Evolutionary conservation across 345 rosid genomes (phyloP).

Genomic region (Citrus mangshanensis): DNA sequence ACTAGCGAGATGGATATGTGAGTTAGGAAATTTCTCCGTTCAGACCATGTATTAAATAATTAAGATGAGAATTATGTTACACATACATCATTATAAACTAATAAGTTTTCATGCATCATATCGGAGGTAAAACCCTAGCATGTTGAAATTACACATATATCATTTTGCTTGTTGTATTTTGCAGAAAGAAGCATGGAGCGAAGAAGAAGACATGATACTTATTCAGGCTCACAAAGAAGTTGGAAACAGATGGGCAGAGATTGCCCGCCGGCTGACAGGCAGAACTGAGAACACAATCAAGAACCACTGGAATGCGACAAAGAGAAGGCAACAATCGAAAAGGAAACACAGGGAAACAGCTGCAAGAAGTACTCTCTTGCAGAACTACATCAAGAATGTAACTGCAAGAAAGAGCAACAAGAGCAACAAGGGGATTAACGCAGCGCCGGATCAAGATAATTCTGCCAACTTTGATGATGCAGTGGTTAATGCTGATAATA

Average conservation of each 20-base stretch:
- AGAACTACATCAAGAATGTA: constrained; percentile 39
- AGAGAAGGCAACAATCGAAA: constrained; percentile 41
- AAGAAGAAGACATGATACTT: constrained; percentile 49
- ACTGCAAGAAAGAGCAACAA: background rate
- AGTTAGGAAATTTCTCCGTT: background rate
- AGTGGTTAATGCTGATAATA: no score
- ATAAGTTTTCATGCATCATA: background rate
- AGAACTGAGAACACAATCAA: constrained; percentile 64
- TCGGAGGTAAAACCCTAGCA: background rate
- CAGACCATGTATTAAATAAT: background rate
- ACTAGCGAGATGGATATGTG: background rate
- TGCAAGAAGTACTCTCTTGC: constrained; percentile 15
- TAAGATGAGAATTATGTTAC: background rate
- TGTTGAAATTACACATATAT: background rate
- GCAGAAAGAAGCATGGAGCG: constrained; percentile 76
- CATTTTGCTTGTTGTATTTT: background rate
- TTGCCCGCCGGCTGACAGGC: constrained; percentile 52
- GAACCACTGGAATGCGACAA: constrained; percentile 58
- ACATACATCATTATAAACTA: no score
- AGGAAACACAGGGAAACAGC: constrained; percentile 29
- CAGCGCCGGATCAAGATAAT: no score
- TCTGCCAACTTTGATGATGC: no score
- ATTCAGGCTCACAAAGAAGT: constrained; percentile 46
- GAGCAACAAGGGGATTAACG: no score
- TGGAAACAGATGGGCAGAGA: constrained; percentile 78